Evolutionary conservation across 192 early-diverging fungal species (phyloP).

Genomic region (Backusella liffmaniae): DNA sequence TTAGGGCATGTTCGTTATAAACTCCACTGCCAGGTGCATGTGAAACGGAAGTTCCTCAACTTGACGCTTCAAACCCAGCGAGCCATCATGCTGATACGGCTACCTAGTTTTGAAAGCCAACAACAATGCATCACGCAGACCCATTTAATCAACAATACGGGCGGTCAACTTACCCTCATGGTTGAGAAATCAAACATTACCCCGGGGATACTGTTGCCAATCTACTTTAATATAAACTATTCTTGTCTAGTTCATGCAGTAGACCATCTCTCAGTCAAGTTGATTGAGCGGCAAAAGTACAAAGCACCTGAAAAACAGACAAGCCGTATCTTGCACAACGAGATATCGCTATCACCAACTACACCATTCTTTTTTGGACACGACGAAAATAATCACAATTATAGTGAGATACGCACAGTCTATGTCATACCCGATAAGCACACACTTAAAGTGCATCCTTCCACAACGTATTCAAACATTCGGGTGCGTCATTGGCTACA

Average conservation of each 20-base stretch:
- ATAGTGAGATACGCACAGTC: slow-evolving; percentile 6
- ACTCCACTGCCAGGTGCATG: slow-evolving; percentile 23
- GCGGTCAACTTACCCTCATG: slow-evolving; percentile 5
- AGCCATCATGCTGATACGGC: slow-evolving; percentile 17
- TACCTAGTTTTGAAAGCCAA: slow-evolving; percentile 15
- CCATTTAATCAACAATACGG: neutral
- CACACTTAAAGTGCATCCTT: slow-evolving; percentile 20
- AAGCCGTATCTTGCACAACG: slow-evolving; percentile 29
- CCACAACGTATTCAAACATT: slow-evolving; percentile 25
- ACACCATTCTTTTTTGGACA: neutral
- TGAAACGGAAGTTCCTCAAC: slow-evolving; percentile 9
- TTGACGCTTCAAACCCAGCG: slow-evolving; percentile 2
- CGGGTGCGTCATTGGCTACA: slow-evolving; percentile 35
- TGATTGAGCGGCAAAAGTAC: slow-evolving; percentile 30
- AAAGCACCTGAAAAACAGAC: slow-evolving; percentile 24
- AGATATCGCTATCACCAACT: slow-evolving; percentile 23
- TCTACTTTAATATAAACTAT: slow-evolving; percentile 17
- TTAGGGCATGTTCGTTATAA: slow-evolving; percentile 28
- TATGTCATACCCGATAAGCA: slow-evolving; percentile 28
- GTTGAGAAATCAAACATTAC: slow-evolving; percentile 21
- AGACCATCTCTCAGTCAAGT: slow-evolving; percentile 21
- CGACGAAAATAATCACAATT: neutral
- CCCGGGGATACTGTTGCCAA: slow-evolving; percentile 22
- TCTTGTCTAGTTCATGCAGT: neutral
- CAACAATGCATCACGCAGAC: slow-evolving; percentile 19